Conservation (phyloP, 441 rosid species). For the Breynia disticha region DNA sequence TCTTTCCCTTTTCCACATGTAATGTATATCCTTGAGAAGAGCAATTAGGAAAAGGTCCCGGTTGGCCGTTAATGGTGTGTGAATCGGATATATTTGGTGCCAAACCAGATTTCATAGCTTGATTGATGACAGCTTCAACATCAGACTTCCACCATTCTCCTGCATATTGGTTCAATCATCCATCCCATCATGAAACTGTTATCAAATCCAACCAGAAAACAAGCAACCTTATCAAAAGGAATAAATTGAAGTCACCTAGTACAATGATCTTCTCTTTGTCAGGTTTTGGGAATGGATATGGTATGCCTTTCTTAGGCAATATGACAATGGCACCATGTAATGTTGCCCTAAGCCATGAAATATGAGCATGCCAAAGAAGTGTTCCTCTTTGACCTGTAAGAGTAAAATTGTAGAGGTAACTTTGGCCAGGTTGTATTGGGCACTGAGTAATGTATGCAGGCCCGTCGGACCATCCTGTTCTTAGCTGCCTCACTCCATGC, state of each 20-base stretch:
- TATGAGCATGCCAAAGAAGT: constrained; percentile 84
- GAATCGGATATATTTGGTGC: constrained; percentile 81
- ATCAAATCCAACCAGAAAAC: not conserved
- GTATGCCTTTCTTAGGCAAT: constrained; percentile 65
- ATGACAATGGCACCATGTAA: constrained; percentile 68
- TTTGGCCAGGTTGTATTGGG: constrained; percentile 69
- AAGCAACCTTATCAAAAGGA: not conserved
- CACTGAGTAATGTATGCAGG: constrained; percentile 86
- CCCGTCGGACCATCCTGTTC: constrained; percentile 90
- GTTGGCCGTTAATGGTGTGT: constrained; percentile 72
- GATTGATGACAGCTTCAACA: constrained; percentile 59
- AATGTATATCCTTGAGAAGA: constrained; percentile 35
- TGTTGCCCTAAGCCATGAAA: constrained; percentile 77
- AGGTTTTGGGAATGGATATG: constrained; percentile 75
- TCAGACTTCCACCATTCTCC: constrained; percentile 97
- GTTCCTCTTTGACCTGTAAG: constrained; percentile 83
- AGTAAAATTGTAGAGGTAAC: constrained; percentile 64
- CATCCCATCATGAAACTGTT: not conserved
- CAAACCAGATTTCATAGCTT: constrained; percentile 48
- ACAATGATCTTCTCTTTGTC: constrained; percentile 51
- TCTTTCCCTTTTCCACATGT: constrained; percentile 39
- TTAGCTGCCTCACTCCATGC: constrained; percentile 72
- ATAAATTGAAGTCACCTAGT: constrained; percentile 26
- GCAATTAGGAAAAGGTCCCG: constrained; percentile 51
- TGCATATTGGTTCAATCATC: constrained; percentile 13